A percentile compares a stretch with the other conserved stretches of the same genome.
Conservation (phyloP, 176 grass and related monocot species). For the Triticum urartu region DNA sequence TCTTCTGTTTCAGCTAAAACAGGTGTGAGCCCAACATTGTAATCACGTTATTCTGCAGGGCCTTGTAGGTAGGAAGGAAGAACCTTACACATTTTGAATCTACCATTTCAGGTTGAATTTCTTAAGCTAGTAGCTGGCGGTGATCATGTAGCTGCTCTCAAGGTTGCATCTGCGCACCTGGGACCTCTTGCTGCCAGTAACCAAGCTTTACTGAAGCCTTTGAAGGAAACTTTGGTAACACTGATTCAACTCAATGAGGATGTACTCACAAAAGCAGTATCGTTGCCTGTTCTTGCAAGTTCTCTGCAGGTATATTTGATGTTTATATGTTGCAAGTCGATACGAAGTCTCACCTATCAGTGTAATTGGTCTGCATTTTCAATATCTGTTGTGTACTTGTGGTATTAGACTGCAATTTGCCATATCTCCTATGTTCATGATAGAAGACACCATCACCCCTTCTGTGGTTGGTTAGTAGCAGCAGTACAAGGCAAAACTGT, state of each 20-base stretch:
- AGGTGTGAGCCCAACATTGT: conserved; percentile 49
- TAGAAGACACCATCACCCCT: not conserved
- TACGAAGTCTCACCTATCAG: not conserved
- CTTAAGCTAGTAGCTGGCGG: conserved; percentile 77
- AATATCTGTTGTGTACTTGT: not conserved
- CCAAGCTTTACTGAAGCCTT: conserved; percentile 86
- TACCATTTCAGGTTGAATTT: conserved; percentile 77
- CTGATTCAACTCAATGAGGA: conserved; percentile 74
- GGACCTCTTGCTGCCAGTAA: conserved; percentile 86
- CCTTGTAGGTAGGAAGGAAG: conserved; percentile 1
- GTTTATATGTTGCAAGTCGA: not conserved
- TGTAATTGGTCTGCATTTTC: not conserved
- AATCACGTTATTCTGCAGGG: not conserved
- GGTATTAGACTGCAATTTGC: not conserved
- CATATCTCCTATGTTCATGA: not conserved
- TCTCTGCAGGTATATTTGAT: conserved; percentile 70
- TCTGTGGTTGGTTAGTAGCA: conserved; percentile 15
- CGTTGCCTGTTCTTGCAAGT: conserved; percentile 79
- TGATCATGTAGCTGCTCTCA: conserved; percentile 66
- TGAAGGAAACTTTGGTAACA: conserved; percentile 91
- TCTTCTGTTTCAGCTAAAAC: conserved; percentile 97
- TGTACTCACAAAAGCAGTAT: conserved; percentile 54
- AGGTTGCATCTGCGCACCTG: conserved; percentile 69
- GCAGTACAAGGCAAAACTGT: conserved; percentile 4
- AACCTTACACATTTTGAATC: conserved; percentile 20